Evolutionary conservation across 192 early-diverging fungal species (phyloP).

Genomic region (Linnemannia elongata): DNA sequence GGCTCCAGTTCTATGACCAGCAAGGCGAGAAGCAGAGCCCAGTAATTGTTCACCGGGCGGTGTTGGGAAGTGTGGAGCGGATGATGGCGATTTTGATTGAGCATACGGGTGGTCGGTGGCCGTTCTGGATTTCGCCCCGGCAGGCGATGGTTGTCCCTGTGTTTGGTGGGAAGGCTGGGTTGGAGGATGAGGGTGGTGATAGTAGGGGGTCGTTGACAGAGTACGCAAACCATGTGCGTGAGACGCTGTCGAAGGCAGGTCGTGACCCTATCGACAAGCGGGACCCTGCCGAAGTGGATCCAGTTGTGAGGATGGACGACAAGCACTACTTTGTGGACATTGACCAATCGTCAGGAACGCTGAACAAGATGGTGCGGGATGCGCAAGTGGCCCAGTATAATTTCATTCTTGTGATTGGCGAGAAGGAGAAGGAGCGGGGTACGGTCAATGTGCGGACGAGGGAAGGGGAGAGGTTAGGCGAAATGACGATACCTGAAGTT

Average conservation of each 20-base stretch:
- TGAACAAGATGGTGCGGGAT: slow-evolving; percentile 84
- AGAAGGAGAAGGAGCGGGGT: slow-evolving; percentile 76
- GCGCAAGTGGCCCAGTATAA: slow-evolving; percentile 89
- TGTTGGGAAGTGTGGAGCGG: slow-evolving; percentile 91
- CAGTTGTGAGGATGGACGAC: slow-evolving; percentile 59
- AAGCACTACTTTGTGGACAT: slow-evolving; percentile 86
- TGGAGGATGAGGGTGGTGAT: slow-evolving; percentile 10
- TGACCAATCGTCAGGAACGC: slow-evolving; percentile 73
- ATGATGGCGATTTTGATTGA: slow-evolving; percentile 97
- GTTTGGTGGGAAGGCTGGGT: slow-evolving; percentile 54
- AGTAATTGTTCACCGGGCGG: slow-evolving; percentile 95
- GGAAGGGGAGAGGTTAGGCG: slow-evolving; percentile 71
- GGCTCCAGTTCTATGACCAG: slow-evolving; percentile 79
- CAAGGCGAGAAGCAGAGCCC: slow-evolving; percentile 77
- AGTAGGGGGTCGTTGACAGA: slow-evolving; percentile 62
- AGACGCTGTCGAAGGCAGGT: slow-evolving; percentile 47
- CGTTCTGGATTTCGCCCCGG: slow-evolving; percentile 94
- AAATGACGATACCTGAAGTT: slow-evolving; percentile 72
- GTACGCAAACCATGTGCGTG: slow-evolving; percentile 74
- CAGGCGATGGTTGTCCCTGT: slow-evolving; percentile 91
- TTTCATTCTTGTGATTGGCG: slow-evolving; percentile 89
- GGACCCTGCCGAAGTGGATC: slow-evolving; percentile 6
- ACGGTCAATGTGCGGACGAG: slow-evolving; percentile 82
- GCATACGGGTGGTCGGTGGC: slow-evolving; percentile 92
- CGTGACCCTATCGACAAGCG: neutral